phyloP scores from a whole-genome alignment of 768 basidiomycete species.

The Suillus hirtellus region DNA sequence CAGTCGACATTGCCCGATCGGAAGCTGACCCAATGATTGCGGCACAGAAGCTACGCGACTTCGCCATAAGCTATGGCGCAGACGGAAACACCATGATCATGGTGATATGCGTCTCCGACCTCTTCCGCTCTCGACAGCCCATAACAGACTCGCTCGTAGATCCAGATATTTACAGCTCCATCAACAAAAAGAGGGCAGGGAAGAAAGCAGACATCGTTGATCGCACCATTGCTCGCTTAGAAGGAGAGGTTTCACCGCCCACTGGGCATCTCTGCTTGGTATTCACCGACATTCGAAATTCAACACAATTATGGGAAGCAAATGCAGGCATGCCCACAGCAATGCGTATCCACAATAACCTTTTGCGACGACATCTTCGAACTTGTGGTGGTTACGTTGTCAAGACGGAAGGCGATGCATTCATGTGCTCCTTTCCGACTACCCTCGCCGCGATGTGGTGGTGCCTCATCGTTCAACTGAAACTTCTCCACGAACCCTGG shows the following conservation, averaged over 20 bases:
- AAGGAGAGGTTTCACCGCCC: slow-evolving; percentile 81
- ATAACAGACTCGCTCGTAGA: slow-evolving; percentile 37
- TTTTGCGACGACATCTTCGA: slow-evolving; percentile 83
- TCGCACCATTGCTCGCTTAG: slow-evolving; percentile 61
- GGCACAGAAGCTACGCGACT: slow-evolving; percentile 94
- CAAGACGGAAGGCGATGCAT: slow-evolving; percentile 99
- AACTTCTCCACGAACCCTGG: slow-evolving; percentile 83
- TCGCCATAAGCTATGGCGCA: slow-evolving; percentile 95
- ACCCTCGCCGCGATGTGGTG: slow-evolving; percentile 86
- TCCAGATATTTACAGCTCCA: slow-evolving; percentile 29
- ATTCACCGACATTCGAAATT: slow-evolving; percentile 98
- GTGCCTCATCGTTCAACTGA: slow-evolving; percentile 83
- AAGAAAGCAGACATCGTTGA: slow-evolving; percentile 57
- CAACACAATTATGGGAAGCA: slow-evolving; percentile 94
- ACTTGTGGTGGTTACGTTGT: slow-evolving; percentile 97
- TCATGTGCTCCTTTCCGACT: slow-evolving; percentile 97
- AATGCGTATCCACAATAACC: slow-evolving; percentile 84
- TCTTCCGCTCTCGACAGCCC: slow-evolving; percentile 60
- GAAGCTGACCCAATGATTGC: slow-evolving; percentile 83
- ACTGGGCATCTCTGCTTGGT: slow-evolving; percentile 87
- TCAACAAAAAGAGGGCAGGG: slow-evolving; percentile 30
- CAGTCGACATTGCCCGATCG: slow-evolving; percentile 90
- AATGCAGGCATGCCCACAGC: slow-evolving; percentile 95
- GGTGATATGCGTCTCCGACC: slow-evolving; percentile 83
- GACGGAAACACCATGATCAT: slow-evolving; percentile 96